These are phyloP conservation scores for Phylloporus sp. DNA, from an alignment of 768 basidiomycete species.

Conservation along the genomic window DNA sequence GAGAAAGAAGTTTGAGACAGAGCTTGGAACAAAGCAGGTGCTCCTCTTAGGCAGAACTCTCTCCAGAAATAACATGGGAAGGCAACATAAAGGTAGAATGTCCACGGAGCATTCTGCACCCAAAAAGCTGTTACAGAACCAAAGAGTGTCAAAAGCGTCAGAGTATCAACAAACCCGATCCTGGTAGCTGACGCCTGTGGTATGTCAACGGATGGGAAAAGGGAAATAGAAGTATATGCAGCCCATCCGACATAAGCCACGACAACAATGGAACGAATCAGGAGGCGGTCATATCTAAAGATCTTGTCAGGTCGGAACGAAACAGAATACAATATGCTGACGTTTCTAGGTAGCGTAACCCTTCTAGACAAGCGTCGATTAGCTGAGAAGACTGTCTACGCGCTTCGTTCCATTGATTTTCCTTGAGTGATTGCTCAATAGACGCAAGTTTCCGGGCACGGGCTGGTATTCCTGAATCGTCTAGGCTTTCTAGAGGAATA, in stretches of 20 bases:
- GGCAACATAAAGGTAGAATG: conserved; percentile 69
- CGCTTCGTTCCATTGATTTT: conserved; percentile 45
- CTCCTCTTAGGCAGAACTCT: conserved; percentile 39
- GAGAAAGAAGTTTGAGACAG: conserved; percentile 24
- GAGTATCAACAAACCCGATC: conserved; percentile 13
- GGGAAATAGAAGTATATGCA: conserved; percentile 56
- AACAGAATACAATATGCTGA: conserved; percentile 12
- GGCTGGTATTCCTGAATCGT: conserved; percentile 25
- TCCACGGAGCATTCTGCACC: conserved; percentile 63
- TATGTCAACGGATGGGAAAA: conserved; percentile 43
- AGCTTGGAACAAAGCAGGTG: conserved; percentile 10
- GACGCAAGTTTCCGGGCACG: conserved; percentile 34
- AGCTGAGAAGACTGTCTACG: conserved; percentile 48
- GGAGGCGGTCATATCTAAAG: conserved; percentile 62
- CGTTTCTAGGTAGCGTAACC: conserved; percentile 77
- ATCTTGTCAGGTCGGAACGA: conserved; percentile 6
- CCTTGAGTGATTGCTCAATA: conserved; percentile 46
- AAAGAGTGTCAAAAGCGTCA: conserved; percentile 28
- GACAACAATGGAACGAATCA: conserved; percentile 67
- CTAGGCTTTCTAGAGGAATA: conserved; percentile 38
- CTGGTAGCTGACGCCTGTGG: neutral
- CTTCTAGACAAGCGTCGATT: conserved; percentile 51
- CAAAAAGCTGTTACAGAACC: conserved; percentile 50
- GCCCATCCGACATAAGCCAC: conserved; percentile 78
- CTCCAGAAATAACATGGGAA: conserved; percentile 82